Evolutionary conservation across 2,329 filamentous ascomycete species (phyloP).

Genomic region (Calonectria multiphialidica): DNA sequence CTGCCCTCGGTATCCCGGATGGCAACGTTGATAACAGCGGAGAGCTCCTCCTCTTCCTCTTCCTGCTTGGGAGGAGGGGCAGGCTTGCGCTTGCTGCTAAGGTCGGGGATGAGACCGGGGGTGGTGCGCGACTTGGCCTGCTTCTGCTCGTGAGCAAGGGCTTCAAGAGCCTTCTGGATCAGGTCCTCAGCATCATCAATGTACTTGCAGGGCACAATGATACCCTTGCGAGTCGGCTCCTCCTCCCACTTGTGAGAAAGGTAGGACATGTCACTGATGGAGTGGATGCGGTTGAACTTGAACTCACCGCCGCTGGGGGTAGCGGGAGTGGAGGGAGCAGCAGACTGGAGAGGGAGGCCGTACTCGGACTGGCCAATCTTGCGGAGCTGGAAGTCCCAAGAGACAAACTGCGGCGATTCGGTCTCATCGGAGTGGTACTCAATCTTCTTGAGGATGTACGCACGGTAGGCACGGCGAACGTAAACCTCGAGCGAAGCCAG

Average conservation of each 20-base stretch:
- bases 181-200: constrained; percentile 94
- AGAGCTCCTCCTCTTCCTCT: constrained; percentile 74
- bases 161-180: constrained; percentile 85
- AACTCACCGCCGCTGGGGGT: constrained; percentile 73
- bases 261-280: constrained; percentile 97
- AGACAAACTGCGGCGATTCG: constrained; percentile 78
- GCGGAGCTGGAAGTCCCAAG: constrained; percentile 95
- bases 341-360: constrained; percentile 82
- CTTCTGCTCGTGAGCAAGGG: constrained; percentile 74
- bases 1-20: constrained; percentile 88
- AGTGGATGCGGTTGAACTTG: constrained; percentile 85
- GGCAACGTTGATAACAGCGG: constrained; percentile 92
- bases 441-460: constrained; percentile 90
- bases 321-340: constrained; percentile 85
- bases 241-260: constrained; percentile 78
- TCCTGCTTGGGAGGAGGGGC: constrained; percentile 41
- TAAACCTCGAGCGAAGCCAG: constrained; percentile 96
- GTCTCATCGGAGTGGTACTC: constrained; percentile 88
- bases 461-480: constrained; percentile 94
- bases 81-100: constrained; percentile 79
- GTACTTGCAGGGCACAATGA: constrained; percentile 93
- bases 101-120: constrained; percentile 75
- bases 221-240: constrained; percentile 90
- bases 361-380: constrained; percentile 95
- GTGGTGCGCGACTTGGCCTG: constrained; percentile 67